A percentile compares a stretch with the other conserved stretches of the same genome.
Evolutionary conservation across 768 basidiomycete species (phyloP).

Genomic region (Collybia sp.): DNA sequence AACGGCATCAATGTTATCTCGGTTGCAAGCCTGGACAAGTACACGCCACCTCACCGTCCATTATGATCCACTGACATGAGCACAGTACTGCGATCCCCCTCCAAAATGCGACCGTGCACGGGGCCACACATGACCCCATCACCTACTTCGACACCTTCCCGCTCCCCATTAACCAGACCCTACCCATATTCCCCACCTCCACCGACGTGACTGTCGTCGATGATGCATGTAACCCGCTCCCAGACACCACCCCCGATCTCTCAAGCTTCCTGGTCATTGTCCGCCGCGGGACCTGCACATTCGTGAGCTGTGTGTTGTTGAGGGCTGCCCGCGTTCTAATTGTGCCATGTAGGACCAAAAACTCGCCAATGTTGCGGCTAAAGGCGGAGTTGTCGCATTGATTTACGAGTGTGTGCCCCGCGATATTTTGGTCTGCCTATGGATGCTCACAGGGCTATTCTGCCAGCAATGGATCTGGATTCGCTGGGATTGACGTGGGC

Average conservation of each 20-base stretch:
- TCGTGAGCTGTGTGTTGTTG: slow-evolving; percentile 27
- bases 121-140: slow-evolving; percentile 42
- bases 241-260: slow-evolving; percentile 49
- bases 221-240: slow-evolving; percentile 57
- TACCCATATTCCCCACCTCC: slow-evolving; percentile 57
- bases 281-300: slow-evolving; percentile 54
- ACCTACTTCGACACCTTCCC: slow-evolving; percentile 51
- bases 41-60: slow-evolving; percentile 5
- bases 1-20: slow-evolving; percentile 54
- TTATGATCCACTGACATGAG: slow-evolving; percentile 1
- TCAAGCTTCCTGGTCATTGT: slow-evolving; percentile 49
- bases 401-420: slow-evolving; percentile 48
- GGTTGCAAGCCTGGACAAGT: slow-evolving; percentile 53
- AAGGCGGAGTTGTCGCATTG: slow-evolving; percentile 41
- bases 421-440: neutral
- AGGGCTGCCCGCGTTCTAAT: too few relatives aligned
- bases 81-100: slow-evolving; percentile 48
- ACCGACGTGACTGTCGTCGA: slow-evolving; percentile 45
- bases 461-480: slow-evolving; percentile 43
- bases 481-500: slow-evolving; percentile 36
- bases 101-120: slow-evolving; percentile 49
- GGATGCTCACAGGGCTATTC: too few relatives aligned
- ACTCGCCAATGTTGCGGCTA: slow-evolving; percentile 45
- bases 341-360: slow-evolving; percentile 26
- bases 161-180: slow-evolving; percentile 36